Base-by-base conservation (phyloP, 176 grass and related monocot species). In the Raddia distichophylla region DNA sequence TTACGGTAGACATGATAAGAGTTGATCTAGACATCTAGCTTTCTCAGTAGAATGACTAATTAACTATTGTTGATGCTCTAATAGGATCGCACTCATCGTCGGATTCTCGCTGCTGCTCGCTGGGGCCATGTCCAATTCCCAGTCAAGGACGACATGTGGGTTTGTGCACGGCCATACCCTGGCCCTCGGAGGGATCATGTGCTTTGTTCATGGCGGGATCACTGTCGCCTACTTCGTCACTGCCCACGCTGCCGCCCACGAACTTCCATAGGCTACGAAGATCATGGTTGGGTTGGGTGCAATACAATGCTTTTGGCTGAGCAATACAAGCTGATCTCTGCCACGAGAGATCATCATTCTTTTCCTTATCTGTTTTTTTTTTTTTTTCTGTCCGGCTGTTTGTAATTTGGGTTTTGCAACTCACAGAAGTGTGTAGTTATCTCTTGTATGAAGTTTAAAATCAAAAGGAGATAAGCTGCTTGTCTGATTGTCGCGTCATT, bases 101-200 rank as follows among this genome's bases (percentile, higher is more conserved):
- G 95, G 95, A 12, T 98, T 98, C 86, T 83, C 81, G 10, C 64
- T 98, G 45, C 75, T 98, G 92, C 83, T 98, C 4, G 43, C 87
- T 0, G 95, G 95, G 34, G 95, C 92, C 60, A 74, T 98, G 86
- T 70, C 86, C 64, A 98, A 98, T 60, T 86, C 90, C 48, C 89
- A 84, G 84, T 86, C 87, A 2, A 71, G 69, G 43, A 84, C 88
- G 2, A 75, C 90, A 0, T 98, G 95, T 67, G 86, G 92, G 5
- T 83, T 98, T 10, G 82, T 67, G 51, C 95, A 93, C 18, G 90
- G 88, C 47, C 90, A 94, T 61, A 87, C 91, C 73, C 80, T 98
- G 65, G 86, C 71, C 40, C 80, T 94, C 0, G 95, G 95, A 19
- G 95, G 92, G 32, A 91, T 98, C 47, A 60, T 94, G 54, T 98